phyloP scores from a whole-genome alignment of 2,329 filamentous ascomycete species.

The Dactylonectria estremocensis region DNA sequence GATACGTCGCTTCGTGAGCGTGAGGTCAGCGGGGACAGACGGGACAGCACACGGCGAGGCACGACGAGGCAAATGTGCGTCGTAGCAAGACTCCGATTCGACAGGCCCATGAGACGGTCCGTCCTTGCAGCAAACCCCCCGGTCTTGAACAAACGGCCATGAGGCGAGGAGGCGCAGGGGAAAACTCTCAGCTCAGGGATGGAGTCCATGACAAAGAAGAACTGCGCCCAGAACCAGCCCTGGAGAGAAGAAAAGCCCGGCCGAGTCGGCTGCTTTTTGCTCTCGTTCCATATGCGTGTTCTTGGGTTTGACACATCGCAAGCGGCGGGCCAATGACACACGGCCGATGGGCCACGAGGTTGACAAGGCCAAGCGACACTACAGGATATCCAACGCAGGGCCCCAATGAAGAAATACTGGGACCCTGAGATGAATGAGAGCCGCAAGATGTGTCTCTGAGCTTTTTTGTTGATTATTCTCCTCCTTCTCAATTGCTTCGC shows the following conservation, averaged over 20 bases:
- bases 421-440: not conserved
- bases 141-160: conserved; percentile 11
- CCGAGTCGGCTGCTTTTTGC: conserved; percentile 1
- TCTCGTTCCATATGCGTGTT: too few relatives aligned
- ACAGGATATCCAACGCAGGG: not conserved
- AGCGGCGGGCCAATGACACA: conserved; percentile 37
- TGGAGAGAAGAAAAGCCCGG: conserved; percentile 3
- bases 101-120: not conserved
- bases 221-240: conserved; percentile 12
- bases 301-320: too few relatives aligned
- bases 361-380: not conserved
- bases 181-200: not conserved
- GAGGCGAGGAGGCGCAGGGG: conserved; percentile 16
- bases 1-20: conserved; percentile 16
- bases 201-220: conserved; percentile 31
- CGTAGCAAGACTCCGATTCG: conserved; percentile 40
- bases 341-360: conserved; percentile 41
- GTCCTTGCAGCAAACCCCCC: conserved; percentile 21
- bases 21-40: not conserved
- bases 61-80: conserved; percentile 36
- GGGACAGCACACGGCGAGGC: not conserved
- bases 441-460: not conserved
- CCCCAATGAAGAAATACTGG: not conserved
- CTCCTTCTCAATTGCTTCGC: not conserved
- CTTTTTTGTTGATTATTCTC: not conserved